Base-by-base conservation (phyloP, 352 stramenopile species). In the Nothophytophthora sp. region DNA sequence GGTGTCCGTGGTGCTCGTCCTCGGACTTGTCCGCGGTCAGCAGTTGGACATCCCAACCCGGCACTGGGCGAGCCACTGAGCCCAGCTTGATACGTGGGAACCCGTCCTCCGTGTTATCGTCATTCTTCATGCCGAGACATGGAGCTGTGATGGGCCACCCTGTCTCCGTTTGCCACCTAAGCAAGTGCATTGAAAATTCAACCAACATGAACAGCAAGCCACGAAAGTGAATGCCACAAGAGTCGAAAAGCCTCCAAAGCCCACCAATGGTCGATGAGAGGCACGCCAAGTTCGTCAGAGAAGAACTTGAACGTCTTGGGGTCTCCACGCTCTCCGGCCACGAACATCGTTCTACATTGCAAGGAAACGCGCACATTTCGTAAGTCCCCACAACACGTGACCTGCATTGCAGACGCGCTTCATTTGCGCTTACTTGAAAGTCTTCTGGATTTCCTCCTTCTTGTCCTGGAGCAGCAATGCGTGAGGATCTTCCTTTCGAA, bases 111-210 rank as follows among this genome's bases (percentile, higher is more conserved):
- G 43, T 55, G 18, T 70, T 41, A 37, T 73, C 88, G 48, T 73
- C 40, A 19, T 76, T 85, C 38, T 74, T 52, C 68, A 94, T 89
- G 7, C 86, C 88, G 22, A 94, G 57, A 25, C 78, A 86, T 30
- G 81, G 76, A 1, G 76, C 74, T 36, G 60, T 81, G 38, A 88
- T 81, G 4, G 89, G 89, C 79, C 83, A 96, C 20, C 86, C 88
- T 22, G 88, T 87, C 59, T 97, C 90, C 2, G 90, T 97, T 63
- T 97, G 86, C 91, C 91, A 98, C 67, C 67, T 77, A 20, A 44
- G 19, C 27, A 58, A 44, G 13, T n/a, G n/a, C 20, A 37, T 28
- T 39, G 7, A 38, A 10, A 63, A 19, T 18, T 5, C 12, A 33
- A 16, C 5, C 8, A 23, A 0, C 6, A 34, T 6, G 41, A 20